Evolutionary conservation across 2,329 filamentous ascomycete genomes (phyloP).

Genomic region (Fusarium robinianum): DNA sequence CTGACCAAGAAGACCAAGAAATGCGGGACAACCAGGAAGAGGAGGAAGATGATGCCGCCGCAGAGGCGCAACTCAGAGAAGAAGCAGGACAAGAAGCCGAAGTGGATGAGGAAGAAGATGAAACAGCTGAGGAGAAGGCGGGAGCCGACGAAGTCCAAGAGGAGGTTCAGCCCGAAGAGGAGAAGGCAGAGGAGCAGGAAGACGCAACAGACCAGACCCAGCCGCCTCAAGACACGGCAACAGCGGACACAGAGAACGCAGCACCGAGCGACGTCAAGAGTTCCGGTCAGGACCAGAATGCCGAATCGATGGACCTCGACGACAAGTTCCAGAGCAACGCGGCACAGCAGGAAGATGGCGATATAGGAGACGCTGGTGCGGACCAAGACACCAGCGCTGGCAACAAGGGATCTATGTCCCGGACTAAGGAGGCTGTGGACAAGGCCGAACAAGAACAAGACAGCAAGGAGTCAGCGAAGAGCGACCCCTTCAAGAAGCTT

Average conservation of each 20-base stretch:
- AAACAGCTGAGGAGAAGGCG: constrained; percentile 54
- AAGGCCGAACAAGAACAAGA: constrained; percentile 51
- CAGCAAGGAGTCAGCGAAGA: constrained; percentile 50
- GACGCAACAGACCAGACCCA: constrained; percentile 50
- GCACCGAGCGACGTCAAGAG: constrained; percentile 67
- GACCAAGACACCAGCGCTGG: constrained; percentile 66
- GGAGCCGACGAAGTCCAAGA: constrained; percentile 53
- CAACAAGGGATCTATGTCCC: constrained; percentile 62
- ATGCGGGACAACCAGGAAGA: constrained; percentile 44
- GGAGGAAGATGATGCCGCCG: constrained; percentile 46
- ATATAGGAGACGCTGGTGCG: constrained; percentile 66
- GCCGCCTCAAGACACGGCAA: constrained; percentile 52
- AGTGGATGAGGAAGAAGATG: constrained; percentile 61
- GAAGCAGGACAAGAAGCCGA: constrained; percentile 54
- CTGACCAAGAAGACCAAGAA: constrained; percentile 46
- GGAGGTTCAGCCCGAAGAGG: constrained; percentile 47
- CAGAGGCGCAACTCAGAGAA: constrained; percentile 44
- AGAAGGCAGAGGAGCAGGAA: constrained; percentile 58
- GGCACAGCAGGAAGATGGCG: constrained; percentile 68
- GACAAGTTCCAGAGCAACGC: constrained; percentile 63
- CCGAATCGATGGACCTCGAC: constrained; percentile 65
- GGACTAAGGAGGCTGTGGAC: constrained; percentile 54
- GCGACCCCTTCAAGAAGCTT: constrained; percentile 88
- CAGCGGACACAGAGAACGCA: constrained; percentile 63
- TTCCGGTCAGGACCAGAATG: constrained; percentile 67